Conservation (phyloP, 257 asterid genomes). For the Solanum neorickii region DNA sequence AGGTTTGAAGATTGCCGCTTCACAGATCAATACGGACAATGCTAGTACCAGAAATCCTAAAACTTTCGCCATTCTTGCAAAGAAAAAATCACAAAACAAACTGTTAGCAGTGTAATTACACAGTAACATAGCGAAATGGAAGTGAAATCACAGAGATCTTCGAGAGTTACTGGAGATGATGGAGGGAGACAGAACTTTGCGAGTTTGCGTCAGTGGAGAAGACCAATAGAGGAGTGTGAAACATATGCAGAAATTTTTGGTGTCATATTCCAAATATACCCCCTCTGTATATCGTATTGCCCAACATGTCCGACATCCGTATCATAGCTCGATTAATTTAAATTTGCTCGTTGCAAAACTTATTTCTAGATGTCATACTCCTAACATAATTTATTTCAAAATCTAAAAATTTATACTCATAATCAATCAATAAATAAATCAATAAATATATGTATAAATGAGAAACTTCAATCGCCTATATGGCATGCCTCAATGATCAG, state of each 20-base stretch:
- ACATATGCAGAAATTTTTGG: background rate
- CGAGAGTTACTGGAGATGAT: background rate
- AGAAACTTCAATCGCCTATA: no score
- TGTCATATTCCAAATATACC: background rate
- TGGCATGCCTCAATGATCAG: no score
- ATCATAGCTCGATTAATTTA: no score
- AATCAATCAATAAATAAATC: no score
- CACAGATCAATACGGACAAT: slow-evolving; percentile 35
- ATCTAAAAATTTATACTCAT: no score
- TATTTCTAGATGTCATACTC: no score
- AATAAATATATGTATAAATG: no score
- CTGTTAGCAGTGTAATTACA: background rate
- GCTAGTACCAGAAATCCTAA: slow-evolving; percentile 39
- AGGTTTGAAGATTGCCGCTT: slow-evolving; percentile 57
- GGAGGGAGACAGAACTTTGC: background rate
- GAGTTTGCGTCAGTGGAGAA: background rate
- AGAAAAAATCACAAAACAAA: background rate
- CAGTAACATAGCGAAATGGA: background rate
- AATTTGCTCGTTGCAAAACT: background rate
- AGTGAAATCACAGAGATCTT: background rate
- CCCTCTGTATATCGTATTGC: background rate
- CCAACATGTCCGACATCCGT: background rate
- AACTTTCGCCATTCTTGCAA: slow-evolving; percentile 45
- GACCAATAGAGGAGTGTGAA: background rate
- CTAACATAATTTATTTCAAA: no score